A percentile compares a stretch with the other conserved stretches of the same genome.
Conservation (phyloP, 2,329 filamentous ascomycete species). For the Ophiobolus disseminans region DNA sequence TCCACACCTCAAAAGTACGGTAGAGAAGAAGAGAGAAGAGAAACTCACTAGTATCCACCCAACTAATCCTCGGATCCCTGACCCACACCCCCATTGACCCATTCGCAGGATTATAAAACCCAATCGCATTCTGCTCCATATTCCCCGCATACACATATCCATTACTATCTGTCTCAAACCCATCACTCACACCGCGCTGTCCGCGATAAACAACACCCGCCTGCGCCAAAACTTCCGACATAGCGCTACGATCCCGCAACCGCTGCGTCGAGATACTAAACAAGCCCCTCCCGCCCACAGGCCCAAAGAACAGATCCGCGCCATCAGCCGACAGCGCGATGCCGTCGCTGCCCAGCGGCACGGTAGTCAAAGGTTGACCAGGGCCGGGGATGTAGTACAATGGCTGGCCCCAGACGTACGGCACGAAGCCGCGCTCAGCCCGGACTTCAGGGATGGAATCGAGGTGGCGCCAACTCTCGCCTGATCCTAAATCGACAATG, state of each 20-base stretch:
- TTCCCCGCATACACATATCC: conserved; percentile 59
- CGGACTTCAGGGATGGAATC: conserved; percentile 52
- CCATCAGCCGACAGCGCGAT: conserved; percentile 60
- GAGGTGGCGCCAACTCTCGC: conserved; percentile 59
- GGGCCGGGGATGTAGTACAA: conserved; percentile 52
- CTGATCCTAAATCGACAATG: conserved; percentile 58
- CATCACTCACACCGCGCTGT: conserved; percentile 60
- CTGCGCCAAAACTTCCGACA: conserved; percentile 55
- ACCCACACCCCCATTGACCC: conserved; percentile 54
- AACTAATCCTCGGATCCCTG: conserved; percentile 56
- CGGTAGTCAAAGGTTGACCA: conserved; percentile 46
- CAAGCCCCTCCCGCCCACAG: conserved; percentile 54
- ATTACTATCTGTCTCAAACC: conserved; percentile 61
- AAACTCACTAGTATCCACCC: conserved; percentile 56
- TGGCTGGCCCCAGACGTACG: conserved; percentile 58
- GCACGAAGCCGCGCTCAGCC: conserved; percentile 55
- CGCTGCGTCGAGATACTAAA: conserved; percentile 55
- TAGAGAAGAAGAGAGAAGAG: neutral
- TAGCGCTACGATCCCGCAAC: conserved; percentile 49
- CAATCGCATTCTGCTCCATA: conserved; percentile 53
- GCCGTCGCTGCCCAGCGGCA: conserved; percentile 58
- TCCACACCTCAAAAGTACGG: neutral
- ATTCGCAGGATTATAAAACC: conserved; percentile 55
- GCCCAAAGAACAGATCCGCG: conserved; percentile 56
- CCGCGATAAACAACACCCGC: conserved; percentile 53